These are phyloP conservation scores for Pseudonitzschia pungens DNA, from an alignment of 108 stramenopile genomes.

Conservation along the genomic window DNA sequence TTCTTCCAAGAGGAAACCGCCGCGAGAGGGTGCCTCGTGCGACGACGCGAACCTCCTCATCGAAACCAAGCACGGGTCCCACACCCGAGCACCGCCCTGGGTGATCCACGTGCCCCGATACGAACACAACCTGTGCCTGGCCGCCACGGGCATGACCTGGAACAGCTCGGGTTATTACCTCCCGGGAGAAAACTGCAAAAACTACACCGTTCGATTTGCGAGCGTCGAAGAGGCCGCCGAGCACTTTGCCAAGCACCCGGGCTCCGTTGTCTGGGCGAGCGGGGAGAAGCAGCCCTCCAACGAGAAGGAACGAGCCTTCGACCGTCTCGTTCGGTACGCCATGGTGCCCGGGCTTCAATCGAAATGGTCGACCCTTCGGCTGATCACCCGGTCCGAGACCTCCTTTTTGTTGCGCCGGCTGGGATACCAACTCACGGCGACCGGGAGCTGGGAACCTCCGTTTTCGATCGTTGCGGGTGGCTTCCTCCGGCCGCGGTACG, in stretches of 20 bases:
- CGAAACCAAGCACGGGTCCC: neutral
- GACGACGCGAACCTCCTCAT: neutral
- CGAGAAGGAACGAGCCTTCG: neutral
- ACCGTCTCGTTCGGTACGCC: neutral
- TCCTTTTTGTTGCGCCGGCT: neutral
- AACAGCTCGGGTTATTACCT: neutral
- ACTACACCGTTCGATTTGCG: neutral
- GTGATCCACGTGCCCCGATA: neutral
- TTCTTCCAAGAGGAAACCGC: too few relatives aligned
- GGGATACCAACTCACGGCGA: neutral
- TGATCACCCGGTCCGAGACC: constrained; percentile 1
- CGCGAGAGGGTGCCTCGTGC: constrained; percentile 1
- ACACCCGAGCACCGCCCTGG: constrained; percentile 7
- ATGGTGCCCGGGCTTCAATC: constrained; percentile 8
- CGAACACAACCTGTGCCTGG: neutral
- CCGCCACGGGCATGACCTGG: constrained; percentile 1
- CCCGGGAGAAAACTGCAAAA: neutral
- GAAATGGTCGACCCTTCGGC: constrained; percentile 3
- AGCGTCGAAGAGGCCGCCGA: neutral
- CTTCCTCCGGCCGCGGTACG: neutral
- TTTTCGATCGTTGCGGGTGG: neutral
- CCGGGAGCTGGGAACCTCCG: neutral
- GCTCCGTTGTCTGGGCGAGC: neutral
- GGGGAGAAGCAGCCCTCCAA: neutral
- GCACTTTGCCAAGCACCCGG: neutral